phyloP scores from a whole-genome alignment of 1,284 basidiomycete genomes.

The Apiotrichum sp. region DNA sequence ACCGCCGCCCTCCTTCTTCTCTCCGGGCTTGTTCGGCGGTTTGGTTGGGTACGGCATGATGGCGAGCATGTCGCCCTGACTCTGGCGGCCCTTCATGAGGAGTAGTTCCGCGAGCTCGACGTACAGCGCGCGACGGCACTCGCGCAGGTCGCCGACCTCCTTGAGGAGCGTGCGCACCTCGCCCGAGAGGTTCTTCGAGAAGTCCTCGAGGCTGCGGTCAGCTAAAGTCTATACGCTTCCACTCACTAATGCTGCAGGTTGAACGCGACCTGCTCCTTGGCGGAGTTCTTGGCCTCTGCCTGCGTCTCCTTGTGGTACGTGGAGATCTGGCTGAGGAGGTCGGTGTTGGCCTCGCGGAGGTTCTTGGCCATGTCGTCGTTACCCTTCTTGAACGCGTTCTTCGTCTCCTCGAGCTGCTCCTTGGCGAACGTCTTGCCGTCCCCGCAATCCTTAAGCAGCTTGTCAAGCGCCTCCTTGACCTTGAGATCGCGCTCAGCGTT shows the following conservation, averaged over 20 bases:
- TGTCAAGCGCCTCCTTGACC: background rate
- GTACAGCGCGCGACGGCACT: slow-evolving; percentile 44
- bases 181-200: slow-evolving; percentile 40
- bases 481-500: background rate
- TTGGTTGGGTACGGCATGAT: slow-evolving; percentile 40
- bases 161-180: slow-evolving; percentile 44
- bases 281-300: slow-evolving; percentile 33
- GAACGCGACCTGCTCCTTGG: slow-evolving; percentile 46
- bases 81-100: slow-evolving; percentile 45
- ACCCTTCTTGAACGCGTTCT: background rate
- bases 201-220: slow-evolving; percentile 39
- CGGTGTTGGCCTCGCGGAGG: slow-evolving; percentile 38
- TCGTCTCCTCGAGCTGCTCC: slow-evolving; percentile 29
- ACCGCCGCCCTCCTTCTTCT: slow-evolving; percentile 11
- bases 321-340: slow-evolving; percentile 44
- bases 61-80: slow-evolving; percentile 44
- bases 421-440: slow-evolving; percentile 25
- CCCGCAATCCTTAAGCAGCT: background rate
- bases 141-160: slow-evolving; percentile 45
- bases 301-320: slow-evolving; percentile 44
- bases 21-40: slow-evolving; percentile 28
- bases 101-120: slow-evolving; percentile 44
- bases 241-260: slow-evolving; percentile 32
- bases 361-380: slow-evolving; percentile 6
- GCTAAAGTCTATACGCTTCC: background rate